Evolutionary conservation across 306 rosid genomes (phyloP).

Genomic region (Argentina anserina): DNA sequence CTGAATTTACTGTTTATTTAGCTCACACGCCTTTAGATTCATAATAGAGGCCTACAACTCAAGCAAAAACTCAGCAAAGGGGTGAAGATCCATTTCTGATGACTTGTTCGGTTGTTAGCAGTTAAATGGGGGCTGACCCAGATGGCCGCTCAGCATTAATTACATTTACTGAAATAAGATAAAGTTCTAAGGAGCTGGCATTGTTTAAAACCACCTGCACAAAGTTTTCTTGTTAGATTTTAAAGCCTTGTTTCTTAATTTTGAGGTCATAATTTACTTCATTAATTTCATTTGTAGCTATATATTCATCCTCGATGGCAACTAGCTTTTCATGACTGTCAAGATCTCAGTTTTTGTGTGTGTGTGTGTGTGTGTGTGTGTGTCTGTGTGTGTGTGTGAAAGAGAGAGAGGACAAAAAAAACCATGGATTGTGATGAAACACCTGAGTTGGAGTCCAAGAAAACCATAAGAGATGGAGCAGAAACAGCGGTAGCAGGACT

Average conservation of each 20-base stretch:
- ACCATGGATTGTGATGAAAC: background rate
- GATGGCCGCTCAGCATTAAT: background rate
- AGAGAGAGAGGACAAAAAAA: background rate
- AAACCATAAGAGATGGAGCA: constrained; percentile 3
- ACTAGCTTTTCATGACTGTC: background rate
- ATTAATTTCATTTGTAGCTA: background rate
- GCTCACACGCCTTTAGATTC: background rate
- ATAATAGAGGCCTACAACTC: background rate
- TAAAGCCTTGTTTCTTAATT: background rate
- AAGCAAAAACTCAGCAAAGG: background rate
- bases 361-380: background rate
- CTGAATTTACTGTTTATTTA: background rate
- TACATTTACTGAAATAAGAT: background rate
- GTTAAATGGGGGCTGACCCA: background rate
- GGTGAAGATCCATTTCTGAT: background rate
- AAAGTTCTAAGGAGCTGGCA: background rate
- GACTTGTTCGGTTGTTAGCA: background rate
- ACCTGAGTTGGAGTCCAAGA: background rate
- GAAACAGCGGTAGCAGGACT: background rate
- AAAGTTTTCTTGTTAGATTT: background rate
- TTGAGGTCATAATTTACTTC: background rate
- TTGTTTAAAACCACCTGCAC: background rate
- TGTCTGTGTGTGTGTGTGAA: background rate
- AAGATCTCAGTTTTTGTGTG: background rate
- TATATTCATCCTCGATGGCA: background rate